Base-by-base conservation (phyloP, 73 alveolate genomes). In the Tetrahymena thermophila region DNA sequence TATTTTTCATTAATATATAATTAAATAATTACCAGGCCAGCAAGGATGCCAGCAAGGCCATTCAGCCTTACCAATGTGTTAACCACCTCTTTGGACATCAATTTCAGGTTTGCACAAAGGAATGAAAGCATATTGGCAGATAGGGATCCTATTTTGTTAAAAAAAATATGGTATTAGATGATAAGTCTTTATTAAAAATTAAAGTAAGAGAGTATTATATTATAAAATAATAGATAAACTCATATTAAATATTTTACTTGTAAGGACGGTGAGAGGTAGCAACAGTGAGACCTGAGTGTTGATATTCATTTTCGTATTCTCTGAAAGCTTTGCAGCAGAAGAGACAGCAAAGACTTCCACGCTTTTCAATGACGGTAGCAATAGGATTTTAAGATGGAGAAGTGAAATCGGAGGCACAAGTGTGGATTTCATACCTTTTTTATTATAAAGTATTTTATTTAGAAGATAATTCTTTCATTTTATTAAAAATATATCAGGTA, bases 1-100 rank as follows among this genome's bases (percentile, higher is more conserved):
- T 71, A n/a, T 28, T 4, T 2, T 31, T 28, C 1, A 4, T 71
- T 31, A 25, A 25, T 19, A 28, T 71, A 23, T 19, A 71, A n/a
- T 8, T 8, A n/a, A 31, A 25, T 23, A 25, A 71, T 71, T 71
- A 71, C 89, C 89, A 71, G 89, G 89, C 89, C 89, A 71, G 89
- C 89, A 71, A 31, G 89, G 89, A 13, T 71, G 89, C 89, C 89
- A 71, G 89, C 89, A 71, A 71, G 89, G 89, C 89, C 89, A 71
- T 71, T 71, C 89, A 71, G 89, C 89, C 89, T 71, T 71, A 71
- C 89, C 89, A 71, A 71, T 71, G 35, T 2, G 3, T 71, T 71
- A 28, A 25, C 37, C 37, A 31, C 37, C 37, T 71, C 89, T 71
- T n/a, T 28, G 7, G 37, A 71, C 89, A 71, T n/a, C 35, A 3